Conservation (phyloP, 345 rosid genomes). For the Hypericum perforatum region DNA sequence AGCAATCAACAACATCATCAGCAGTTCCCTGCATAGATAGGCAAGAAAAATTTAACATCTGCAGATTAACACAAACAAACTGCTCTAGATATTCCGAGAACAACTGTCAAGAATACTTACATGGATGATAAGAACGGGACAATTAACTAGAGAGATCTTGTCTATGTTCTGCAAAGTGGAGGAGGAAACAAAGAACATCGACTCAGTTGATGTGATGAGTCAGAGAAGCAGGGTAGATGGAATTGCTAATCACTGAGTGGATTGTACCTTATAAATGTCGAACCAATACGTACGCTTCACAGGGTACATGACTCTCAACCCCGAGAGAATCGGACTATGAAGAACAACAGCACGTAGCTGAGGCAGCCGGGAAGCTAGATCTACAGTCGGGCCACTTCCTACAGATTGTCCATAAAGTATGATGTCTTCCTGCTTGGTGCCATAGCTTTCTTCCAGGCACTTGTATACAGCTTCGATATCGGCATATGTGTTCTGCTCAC, state of each 20-base stretch:
- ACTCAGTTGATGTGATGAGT: neutral
- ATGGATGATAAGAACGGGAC: slow-evolving; percentile 9
- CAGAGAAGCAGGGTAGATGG: neutral
- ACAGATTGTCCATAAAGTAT: slow-evolving; percentile 6
- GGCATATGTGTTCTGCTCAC: slow-evolving; percentile 8
- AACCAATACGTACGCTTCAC: slow-evolving; percentile 5
- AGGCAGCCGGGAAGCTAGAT: slow-evolving; percentile 9
- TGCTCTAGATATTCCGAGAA: no score
- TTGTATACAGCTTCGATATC: slow-evolving; percentile 10
- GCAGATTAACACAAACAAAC: no score
- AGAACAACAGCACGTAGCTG: slow-evolving; percentile 9
- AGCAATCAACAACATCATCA: slow-evolving; percentile 7
- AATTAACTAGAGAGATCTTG: slow-evolving; percentile 6
- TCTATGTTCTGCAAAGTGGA: slow-evolving; percentile 6
- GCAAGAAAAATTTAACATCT: no score
- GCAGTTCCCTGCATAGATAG: slow-evolving; percentile 4
- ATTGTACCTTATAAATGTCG: slow-evolving; percentile 6
- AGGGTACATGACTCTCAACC: slow-evolving; percentile 9
- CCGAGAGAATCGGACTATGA: slow-evolving; percentile 8
- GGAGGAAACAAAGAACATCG: neutral
- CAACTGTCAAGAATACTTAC: neutral
- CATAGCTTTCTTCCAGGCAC: slow-evolving; percentile 9
- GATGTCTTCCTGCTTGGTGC: slow-evolving; percentile 8
- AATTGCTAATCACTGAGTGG: neutral
- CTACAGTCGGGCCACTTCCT: slow-evolving; percentile 6